phyloP scores from a whole-genome alignment of 305 asterid species.

The Striga hermonthica region DNA sequence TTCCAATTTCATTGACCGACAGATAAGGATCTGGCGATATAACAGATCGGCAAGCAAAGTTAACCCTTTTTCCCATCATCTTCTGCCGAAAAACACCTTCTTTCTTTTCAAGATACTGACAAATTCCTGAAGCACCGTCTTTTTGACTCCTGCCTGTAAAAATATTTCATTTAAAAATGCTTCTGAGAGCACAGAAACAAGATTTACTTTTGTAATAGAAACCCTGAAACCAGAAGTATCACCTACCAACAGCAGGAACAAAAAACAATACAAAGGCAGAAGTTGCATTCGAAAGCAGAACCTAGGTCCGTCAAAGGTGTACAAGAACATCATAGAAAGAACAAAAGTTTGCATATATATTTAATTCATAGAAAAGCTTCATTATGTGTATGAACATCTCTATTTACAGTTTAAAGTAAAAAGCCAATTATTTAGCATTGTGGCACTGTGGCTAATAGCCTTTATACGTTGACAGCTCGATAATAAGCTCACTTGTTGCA shows the following conservation, averaged over 20 bases:
- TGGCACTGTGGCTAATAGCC: background rate
- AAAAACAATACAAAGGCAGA: background rate
- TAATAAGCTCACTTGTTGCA: conserved; percentile 49
- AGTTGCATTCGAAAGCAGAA: conserved; percentile 23
- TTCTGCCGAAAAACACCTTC: conserved; percentile 96
- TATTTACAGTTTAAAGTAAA: background rate
- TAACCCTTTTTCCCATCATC: conserved; percentile 99
- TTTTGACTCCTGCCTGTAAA: conserved; percentile 54
- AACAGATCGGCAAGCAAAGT: conserved; percentile 93
- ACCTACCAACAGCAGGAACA: conserved; percentile 21
- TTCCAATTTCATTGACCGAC: conserved; percentile 93
- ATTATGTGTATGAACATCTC: conserved; percentile 9
- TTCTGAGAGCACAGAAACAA: conserved; percentile 10
- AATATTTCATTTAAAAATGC: conserved; percentile 18
- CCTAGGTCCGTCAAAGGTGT: background rate
- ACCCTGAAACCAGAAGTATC: conserved; percentile 11
- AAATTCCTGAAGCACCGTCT: conserved; percentile 56
- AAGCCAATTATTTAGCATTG: conserved; percentile 4
- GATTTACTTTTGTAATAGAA: conserved; percentile 1
- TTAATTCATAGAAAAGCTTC: background rate
- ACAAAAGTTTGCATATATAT: background rate
- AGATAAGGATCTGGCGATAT: conserved; percentile 96
- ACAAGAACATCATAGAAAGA: conserved; percentile 1
- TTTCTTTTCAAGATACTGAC: conserved; percentile 88
- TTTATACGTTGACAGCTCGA: conserved; percentile 18